phyloP scores from a whole-genome alignment of 2,329 filamentous ascomycete genomes.

The Pyrenophora graminea region DNA sequence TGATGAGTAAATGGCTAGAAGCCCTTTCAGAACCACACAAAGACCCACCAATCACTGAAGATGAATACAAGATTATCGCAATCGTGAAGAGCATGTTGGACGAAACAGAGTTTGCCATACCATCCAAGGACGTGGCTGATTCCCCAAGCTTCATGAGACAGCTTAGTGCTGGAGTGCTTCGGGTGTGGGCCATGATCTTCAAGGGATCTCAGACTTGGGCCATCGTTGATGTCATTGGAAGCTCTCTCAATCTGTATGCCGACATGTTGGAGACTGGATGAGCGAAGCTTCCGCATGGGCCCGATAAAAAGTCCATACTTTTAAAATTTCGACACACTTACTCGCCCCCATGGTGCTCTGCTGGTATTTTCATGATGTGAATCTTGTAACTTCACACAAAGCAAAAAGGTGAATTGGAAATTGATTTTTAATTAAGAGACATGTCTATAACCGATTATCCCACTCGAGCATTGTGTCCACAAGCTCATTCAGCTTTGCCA shows the following conservation, averaged over 20 bases:
- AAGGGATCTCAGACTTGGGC: conserved; percentile 51
- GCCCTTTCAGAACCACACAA: conserved; percentile 37
- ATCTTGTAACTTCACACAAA: no score
- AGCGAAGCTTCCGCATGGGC: conserved; percentile 15
- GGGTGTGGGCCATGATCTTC: conserved; percentile 51
- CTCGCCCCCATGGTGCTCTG: background rate
- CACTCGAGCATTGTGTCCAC: conserved; percentile 50
- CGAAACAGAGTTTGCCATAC: conserved; percentile 44
- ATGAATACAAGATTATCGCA: conserved; percentile 45
- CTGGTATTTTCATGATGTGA: background rate
- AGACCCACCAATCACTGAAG: conserved; percentile 44
- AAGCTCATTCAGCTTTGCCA: conserved; percentile 48
- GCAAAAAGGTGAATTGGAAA: no score
- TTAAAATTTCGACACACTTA: background rate
- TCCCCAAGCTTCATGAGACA: conserved; percentile 41
- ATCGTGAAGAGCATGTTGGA: conserved; percentile 51
- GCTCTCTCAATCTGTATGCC: conserved; percentile 48
- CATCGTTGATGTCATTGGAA: conserved; percentile 50
- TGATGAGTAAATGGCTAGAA: conserved; percentile 50
- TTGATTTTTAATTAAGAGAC: conserved; percentile 19
- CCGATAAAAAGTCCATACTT: background rate
- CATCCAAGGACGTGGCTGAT: conserved; percentile 33
- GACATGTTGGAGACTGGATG: conserved; percentile 46
- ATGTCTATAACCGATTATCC: conserved; percentile 54
- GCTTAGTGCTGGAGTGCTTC: conserved; percentile 47